These are phyloP conservation scores for Picea abies DNA, from an alignment of 83 land plant genomes.

Conservation along the genomic window DNA sequence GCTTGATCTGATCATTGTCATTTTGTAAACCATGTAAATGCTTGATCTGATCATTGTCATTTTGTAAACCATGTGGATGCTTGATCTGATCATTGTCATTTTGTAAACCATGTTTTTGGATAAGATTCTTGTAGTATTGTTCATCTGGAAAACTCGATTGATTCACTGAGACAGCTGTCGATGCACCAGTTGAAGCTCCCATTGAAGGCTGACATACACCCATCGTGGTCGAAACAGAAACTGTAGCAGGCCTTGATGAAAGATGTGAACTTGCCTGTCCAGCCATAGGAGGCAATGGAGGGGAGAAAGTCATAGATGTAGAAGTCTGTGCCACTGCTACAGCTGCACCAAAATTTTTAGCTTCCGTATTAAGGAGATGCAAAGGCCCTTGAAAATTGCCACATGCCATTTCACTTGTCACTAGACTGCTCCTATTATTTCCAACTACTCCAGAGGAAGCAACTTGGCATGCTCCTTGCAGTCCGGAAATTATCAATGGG, in stretches of 20 bases:
- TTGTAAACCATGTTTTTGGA: background rate
- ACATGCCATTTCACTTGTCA: background rate
- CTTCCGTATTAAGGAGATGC: background rate
- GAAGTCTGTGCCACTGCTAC: background rate
- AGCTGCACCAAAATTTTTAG: background rate
- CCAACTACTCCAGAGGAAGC: background rate
- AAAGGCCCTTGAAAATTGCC: background rate
- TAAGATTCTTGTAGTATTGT: background rate
- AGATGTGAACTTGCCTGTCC: background rate
- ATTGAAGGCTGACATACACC: background rate
- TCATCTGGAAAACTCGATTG: background rate
- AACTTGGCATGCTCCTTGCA: background rate
- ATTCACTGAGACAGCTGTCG: background rate
- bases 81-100: background rate
- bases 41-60: background rate
- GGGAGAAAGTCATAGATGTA: background rate
- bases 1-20: background rate
- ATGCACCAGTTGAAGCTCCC: background rate
- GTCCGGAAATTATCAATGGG: background rate
- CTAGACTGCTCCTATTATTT: background rate
- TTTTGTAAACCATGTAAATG: slow-evolving; percentile 16
- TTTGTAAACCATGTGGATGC: slow-evolving; percentile 16
- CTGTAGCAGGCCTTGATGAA: background rate
- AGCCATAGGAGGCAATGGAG: background rate
- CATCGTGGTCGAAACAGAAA: background rate